Base-by-base conservation (phyloP, 148 eudicot species). In the Drosera capensis region DNA sequence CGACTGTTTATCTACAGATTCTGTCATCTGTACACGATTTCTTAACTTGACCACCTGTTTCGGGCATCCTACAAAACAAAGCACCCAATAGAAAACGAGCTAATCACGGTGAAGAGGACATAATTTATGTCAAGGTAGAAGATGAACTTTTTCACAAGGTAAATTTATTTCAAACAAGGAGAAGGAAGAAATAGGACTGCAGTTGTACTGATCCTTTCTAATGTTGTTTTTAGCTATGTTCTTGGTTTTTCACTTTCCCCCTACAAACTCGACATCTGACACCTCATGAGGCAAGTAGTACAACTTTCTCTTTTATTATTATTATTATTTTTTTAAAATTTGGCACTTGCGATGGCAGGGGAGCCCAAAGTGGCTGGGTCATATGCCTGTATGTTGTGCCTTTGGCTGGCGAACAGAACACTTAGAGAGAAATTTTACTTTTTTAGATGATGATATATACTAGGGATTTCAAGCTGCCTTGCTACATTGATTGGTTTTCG, bases 81-180 rank as follows among this genome's bases (percentile, higher is more conserved):
- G 65, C 63, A 38, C 66, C 47, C 26, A 64, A 34, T 48, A 66
- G 43, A 56, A 68, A 58, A 43, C 70, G 55, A 25, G 40, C 45
- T 40, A 57, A 64, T 54, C 56, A 59, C 52, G 54, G 46, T 25
- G 77, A 76, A 11, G 94, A 81, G 40, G 72, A 72, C 23, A 48
- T 76, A 58, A 77, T 92, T 51, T 92, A 69, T 39, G 38, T 68
- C 14, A 92, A 79, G 67, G 59, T 79, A 44, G 95, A 92, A 68
- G 99, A 92, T 57, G 94, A 92, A 69, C 66, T 78, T 47, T 69
- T 90, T 48, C 67, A 54, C 30, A 61, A 79, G 83, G 92, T 88
- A 58, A 45, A n/a, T 31, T 16, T 26, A 28, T 1, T 46, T 7
- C 12, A 25, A 4, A 7, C 7, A 28, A 20, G 15, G 17, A 30